Evolutionary conservation across 768 basidiomycete species (phyloP), one percentile per base, ranked within the genome.

Genomic region (Suillus lakei): DNA sequence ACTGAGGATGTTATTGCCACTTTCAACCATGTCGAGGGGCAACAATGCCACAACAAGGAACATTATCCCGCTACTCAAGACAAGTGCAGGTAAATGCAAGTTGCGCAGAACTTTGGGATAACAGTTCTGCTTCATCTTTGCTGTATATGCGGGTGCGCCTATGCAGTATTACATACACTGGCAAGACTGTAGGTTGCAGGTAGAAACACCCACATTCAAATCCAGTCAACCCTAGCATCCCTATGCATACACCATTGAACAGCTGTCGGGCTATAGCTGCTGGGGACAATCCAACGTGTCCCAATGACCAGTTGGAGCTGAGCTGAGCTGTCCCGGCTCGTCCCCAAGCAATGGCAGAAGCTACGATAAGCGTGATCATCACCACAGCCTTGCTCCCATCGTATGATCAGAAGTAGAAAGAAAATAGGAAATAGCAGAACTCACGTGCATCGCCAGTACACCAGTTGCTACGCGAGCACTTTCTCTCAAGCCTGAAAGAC

Each of bases 211-310:
- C 26, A 89, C 89, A 89, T 82, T 89, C 88, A 70, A 88, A 87
- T 9, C 89, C 91, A 1, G 91, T 91, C 41, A 91, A 79, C 0
- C 90, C 90, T 1, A 93, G 78, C 80, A 92, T 88, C 0, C 88
- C 86, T 4, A 93, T 78, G 68, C 90, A 92, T 32, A 90, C 79
- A 0, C 91, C 91, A 65, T 87, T 79, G 73, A 86, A 93, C 9
- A 88, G 77, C 48, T 90, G 83, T 28, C 72, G 80, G 0, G 80
- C 72, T 36, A 86, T 72, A 4, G 70, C 71, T 4, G 67, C 60
- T 0, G 78, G 64, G 4, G 81, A 77, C 9, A 66, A 72, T 55
- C 55, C 76, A 69, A 34, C 70, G 70, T 76, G 66, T 1, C 81
- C 81, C 41, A 65, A 62, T 4, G 73, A 61, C 90, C 91, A 91